Evolutionary conservation across 1,284 basidiomycete genomes (phyloP).

Genomic region (Leccinum subatratum): DNA sequence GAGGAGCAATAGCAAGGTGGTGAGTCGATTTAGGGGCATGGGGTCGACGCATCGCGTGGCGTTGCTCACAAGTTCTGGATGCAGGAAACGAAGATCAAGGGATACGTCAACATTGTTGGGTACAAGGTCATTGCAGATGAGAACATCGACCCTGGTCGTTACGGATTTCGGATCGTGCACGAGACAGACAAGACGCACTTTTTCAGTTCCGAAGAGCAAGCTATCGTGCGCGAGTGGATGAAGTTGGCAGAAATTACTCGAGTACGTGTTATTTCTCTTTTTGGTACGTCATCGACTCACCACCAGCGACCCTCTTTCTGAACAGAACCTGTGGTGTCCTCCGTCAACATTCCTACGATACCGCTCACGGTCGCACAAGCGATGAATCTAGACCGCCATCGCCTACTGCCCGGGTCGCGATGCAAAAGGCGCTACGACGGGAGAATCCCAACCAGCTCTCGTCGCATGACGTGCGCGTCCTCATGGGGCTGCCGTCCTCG

Average conservation of each 20-base stretch:
- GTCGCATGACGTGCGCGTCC: conserved; percentile 75
- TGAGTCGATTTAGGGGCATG: conserved; percentile 36
- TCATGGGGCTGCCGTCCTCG: conserved; percentile 59
- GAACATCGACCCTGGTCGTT: conserved; percentile 85
- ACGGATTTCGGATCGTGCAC: conserved; percentile 94
- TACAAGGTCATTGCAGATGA: conserved; percentile 95
- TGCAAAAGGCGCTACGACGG: conserved; percentile 81
- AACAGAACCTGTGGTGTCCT: conserved; percentile 88
- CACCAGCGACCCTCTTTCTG: background rate
- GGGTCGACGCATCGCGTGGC: background rate
- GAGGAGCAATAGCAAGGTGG: conserved; percentile 63
- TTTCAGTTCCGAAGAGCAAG: conserved; percentile 88
- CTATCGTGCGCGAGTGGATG: conserved; percentile 92
- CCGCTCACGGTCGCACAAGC: conserved; percentile 91
- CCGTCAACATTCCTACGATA: conserved; percentile 96
- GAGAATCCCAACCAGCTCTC: conserved; percentile 91
- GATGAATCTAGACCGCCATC: conserved; percentile 93
- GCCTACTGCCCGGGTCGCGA: conserved; percentile 81
- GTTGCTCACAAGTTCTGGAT: conserved; percentile 8
- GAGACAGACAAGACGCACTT: conserved; percentile 84
- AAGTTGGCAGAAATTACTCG: conserved; percentile 89
- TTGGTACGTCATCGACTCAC: background rate
- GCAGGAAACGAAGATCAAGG: conserved; percentile 92
- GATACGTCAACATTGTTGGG: conserved; percentile 86
- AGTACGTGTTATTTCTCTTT: conserved; percentile 46